A percentile compares a stretch with the other conserved stretches of the same genome.
Conservation (phyloP, 495 filamentous ascomycete species). For the Aspergillus cavernicola region DNA sequence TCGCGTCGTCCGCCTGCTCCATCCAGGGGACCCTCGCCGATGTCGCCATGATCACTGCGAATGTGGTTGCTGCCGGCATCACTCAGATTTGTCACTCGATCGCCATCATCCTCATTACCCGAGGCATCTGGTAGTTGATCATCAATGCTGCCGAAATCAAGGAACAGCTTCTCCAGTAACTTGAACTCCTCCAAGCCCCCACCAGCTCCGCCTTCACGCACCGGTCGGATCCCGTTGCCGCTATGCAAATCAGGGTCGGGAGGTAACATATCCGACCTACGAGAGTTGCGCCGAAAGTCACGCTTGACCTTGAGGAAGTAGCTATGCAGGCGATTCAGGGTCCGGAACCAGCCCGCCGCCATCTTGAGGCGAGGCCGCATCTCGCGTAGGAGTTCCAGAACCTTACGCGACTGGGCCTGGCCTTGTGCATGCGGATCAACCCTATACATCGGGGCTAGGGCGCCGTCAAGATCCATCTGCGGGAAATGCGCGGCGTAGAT, state of each 20-base stretch:
- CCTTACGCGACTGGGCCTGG: conserved; percentile 44
- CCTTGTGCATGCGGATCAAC: conserved; percentile 27
- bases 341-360: conserved; percentile 66
- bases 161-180: conserved; percentile 52
- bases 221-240: conserved; percentile 34
- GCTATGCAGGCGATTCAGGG: conserved; percentile 62
- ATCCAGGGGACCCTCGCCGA: conserved; percentile 30
- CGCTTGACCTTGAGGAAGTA: conserved; percentile 64
- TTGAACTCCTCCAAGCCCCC: conserved; percentile 74
- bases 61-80: conserved; percentile 42
- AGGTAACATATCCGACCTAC: conserved; percentile 32
- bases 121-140: conserved; percentile 35
- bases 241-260: conserved; percentile 29
- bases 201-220: conserved; percentile 51
- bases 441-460: conserved; percentile 41
- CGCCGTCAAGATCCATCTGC: conserved; percentile 68
- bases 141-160: conserved; percentile 53
- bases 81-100: conserved; percentile 36
- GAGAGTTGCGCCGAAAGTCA: conserved; percentile 53
- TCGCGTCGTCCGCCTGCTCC: conserved; percentile 39
- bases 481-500: conserved; percentile 73
- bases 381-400: conserved; percentile 52
- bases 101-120: conserved; percentile 32
- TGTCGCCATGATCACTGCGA: conserved; percentile 40
- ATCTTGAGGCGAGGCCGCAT: conserved; percentile 67